Evolutionary conservation across 345 rosid genomes (phyloP).

Genomic region (Populus simonii): DNA sequence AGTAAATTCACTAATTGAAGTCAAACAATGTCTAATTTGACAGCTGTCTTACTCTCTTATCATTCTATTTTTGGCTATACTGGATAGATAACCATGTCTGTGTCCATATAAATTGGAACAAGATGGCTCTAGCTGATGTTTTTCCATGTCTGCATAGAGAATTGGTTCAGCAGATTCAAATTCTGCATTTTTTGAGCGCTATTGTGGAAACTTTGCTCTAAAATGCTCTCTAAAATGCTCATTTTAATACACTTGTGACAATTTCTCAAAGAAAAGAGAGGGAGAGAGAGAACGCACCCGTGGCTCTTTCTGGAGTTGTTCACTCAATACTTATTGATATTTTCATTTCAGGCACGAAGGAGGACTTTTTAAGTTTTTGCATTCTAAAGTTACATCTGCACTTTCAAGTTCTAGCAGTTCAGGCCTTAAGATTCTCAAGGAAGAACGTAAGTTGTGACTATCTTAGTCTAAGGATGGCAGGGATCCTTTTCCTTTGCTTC

Average conservation of each 20-base stretch:
- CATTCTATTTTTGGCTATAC: too few relatives aligned
- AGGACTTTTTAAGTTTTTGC: conserved; percentile 64
- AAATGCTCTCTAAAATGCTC: neutral
- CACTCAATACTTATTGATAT: neutral
- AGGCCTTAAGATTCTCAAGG: conserved; percentile 41
- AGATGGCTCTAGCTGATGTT: too few relatives aligned
- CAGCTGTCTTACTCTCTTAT: too few relatives aligned
- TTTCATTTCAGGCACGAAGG: conserved; percentile 69
- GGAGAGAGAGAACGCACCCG: too few relatives aligned
- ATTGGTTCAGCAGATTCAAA: too few relatives aligned
- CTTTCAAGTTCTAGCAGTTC: conserved; percentile 31
- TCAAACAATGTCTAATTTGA: too few relatives aligned
- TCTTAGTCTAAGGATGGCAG: neutral
- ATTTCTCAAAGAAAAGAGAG: too few relatives aligned
- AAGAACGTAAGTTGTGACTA: conserved; percentile 56
- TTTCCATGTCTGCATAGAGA: too few relatives aligned
- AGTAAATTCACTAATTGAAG: too few relatives aligned
- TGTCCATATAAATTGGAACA: too few relatives aligned
- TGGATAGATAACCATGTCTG: too few relatives aligned
- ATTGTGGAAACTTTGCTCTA: neutral
- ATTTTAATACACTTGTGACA: neutral
- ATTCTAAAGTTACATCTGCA: conserved; percentile 35
- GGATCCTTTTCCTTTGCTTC: neutral
- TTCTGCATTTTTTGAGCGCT: neutral
- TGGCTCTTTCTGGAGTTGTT: neutral